phyloP scores from a whole-genome alignment of 225 moss, liverwort and hornwort genomes.

The Lunularia cruciata region DNA sequence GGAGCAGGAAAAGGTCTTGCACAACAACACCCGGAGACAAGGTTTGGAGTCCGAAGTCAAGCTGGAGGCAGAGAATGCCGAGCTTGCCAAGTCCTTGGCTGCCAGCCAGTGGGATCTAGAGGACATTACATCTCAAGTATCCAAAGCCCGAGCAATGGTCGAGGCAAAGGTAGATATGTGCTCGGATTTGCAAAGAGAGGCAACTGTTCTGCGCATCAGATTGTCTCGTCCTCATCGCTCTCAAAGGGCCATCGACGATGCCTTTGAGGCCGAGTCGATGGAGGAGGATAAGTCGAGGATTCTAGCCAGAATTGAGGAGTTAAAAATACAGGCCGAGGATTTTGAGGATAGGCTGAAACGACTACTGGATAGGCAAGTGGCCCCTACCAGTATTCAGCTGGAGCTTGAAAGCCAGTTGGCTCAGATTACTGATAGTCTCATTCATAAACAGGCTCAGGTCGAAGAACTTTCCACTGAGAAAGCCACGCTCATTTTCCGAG shows the following conservation, averaged over 20 bases:
- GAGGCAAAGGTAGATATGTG: conserved; percentile 67
- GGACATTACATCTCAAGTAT: conserved; percentile 59
- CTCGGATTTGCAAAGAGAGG: conserved; percentile 69
- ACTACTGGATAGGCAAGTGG: conserved; percentile 62
- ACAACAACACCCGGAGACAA: conserved; percentile 58
- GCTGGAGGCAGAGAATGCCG: conserved; percentile 78
- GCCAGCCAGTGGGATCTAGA: conserved; percentile 74
- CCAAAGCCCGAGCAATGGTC: conserved; percentile 59
- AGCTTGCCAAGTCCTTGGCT: conserved; percentile 71
- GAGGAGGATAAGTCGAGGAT: conserved; percentile 69
- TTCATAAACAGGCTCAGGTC: conserved; percentile 89
- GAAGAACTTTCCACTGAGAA: conserved; percentile 81
- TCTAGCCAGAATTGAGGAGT: conserved; percentile 58
- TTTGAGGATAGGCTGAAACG: conserved; percentile 65
- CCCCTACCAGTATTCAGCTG: conserved; percentile 65
- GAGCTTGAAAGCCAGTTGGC: conserved; percentile 71
- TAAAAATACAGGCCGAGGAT: conserved; percentile 63
- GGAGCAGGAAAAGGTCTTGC: conserved; percentile 72
- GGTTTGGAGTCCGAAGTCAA: conserved; percentile 68
- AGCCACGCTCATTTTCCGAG: conserved; percentile 77
- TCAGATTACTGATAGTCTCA: conserved; percentile 78
- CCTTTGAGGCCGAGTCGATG: conserved; percentile 29
- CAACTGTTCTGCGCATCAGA: conserved; percentile 47
- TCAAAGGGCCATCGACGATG: conserved; percentile 29
- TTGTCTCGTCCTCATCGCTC: conserved; percentile 59